Percentiles rank a stretch among this genome's conserved stretches.
Evolutionary conservation across 1,284 basidiomycete species (phyloP).

Genomic region (Lignosus rhinocerotis): DNA sequence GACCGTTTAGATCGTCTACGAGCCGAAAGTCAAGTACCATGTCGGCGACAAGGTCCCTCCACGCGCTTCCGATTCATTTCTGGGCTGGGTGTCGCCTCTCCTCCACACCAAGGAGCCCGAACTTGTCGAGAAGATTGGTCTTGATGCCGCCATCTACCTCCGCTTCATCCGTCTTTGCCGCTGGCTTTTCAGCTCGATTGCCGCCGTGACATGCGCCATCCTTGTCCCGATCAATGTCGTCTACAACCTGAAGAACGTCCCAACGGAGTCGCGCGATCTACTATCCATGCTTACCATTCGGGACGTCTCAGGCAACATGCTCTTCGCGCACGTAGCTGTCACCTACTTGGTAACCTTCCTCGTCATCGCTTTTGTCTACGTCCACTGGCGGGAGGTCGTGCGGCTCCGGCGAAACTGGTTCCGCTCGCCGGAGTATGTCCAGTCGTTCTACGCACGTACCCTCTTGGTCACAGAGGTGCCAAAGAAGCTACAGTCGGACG

Average conservation of each 20-base stretch:
- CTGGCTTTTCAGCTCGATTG: slow-evolving; percentile 72
- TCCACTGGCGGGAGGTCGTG: slow-evolving; percentile 77
- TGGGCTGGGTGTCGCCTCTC: slow-evolving; percentile 90
- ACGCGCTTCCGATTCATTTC: slow-evolving; percentile 76
- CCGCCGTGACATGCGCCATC: slow-evolving; percentile 68
- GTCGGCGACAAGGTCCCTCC: slow-evolving; percentile 81
- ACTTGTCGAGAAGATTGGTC: slow-evolving; percentile 86
- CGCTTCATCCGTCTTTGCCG: slow-evolving; percentile 90
- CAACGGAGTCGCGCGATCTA: slow-evolving; percentile 49
- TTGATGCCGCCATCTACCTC: slow-evolving; percentile 92
- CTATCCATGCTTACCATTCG: slow-evolving; percentile 81
- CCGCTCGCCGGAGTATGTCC: slow-evolving; percentile 73
- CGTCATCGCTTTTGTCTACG: slow-evolving; percentile 65
- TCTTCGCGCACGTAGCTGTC: slow-evolving; percentile 77
- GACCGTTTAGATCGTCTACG: slow-evolving; percentile 68
- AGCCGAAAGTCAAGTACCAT: slow-evolving; percentile 88
- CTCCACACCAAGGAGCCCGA: slow-evolving; percentile 84
- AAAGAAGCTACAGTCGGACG: slow-evolving; percentile 76
- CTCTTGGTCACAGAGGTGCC: slow-evolving; percentile 73
- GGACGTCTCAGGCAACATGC: slow-evolving; percentile 63
- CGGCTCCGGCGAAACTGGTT: slow-evolving; percentile 70
- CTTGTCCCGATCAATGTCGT: slow-evolving; percentile 80
- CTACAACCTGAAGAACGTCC: slow-evolving; percentile 70
- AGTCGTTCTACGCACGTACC: slow-evolving; percentile 80
- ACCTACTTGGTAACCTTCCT: slow-evolving; percentile 74